Evolutionary conservation across 139 green algal genomes (phyloP).

Genomic region (Tetratostichococcus sp.): DNA sequence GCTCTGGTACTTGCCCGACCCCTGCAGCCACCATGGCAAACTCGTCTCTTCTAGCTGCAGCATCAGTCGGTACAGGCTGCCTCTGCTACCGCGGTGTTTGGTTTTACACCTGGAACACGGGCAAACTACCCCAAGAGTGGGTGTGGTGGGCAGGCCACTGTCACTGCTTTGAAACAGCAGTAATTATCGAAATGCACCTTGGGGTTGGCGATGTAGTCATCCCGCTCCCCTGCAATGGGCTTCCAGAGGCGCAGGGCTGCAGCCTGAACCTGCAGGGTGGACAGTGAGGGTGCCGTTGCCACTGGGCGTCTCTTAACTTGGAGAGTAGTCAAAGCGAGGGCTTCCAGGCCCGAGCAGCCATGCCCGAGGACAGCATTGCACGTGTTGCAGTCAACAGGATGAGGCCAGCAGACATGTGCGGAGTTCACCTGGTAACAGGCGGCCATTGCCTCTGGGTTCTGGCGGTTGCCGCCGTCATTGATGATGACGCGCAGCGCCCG

Average conservation of each 20-base stretch:
- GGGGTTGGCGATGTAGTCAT: slow-evolving; percentile 88
- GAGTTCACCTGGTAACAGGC: slow-evolving; percentile 13
- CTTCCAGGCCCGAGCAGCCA: too few relatives aligned
- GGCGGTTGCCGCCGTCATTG: slow-evolving; percentile 58
- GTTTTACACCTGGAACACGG: too few relatives aligned
- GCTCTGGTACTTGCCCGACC: slow-evolving; percentile 70
- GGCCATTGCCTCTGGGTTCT: slow-evolving; percentile 10
- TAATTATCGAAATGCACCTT: slow-evolving; percentile 56
- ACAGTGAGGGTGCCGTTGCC: too few relatives aligned
- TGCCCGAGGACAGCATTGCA: too few relatives aligned
- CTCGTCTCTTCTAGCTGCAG: not conserved
- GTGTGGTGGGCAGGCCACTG: too few relatives aligned
- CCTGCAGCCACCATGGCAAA: not conserved
- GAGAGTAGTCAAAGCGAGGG: too few relatives aligned
- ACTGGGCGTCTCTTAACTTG: too few relatives aligned
- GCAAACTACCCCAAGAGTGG: too few relatives aligned
- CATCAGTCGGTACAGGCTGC: not conserved
- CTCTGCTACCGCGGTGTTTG: too few relatives aligned
- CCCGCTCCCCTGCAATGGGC: slow-evolving; percentile 66
- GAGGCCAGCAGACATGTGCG: slow-evolving; percentile 19
- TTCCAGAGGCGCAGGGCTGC: slow-evolving; percentile 82
- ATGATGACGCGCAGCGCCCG: slow-evolving; percentile 88
- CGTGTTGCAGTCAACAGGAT: too few relatives aligned
- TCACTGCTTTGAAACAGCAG: too few relatives aligned
- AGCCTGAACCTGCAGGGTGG: slow-evolving; percentile 40